phyloP scores from a whole-genome alignment of 1,284 basidiomycete genomes.

The Dichomitus squalens region DNA sequence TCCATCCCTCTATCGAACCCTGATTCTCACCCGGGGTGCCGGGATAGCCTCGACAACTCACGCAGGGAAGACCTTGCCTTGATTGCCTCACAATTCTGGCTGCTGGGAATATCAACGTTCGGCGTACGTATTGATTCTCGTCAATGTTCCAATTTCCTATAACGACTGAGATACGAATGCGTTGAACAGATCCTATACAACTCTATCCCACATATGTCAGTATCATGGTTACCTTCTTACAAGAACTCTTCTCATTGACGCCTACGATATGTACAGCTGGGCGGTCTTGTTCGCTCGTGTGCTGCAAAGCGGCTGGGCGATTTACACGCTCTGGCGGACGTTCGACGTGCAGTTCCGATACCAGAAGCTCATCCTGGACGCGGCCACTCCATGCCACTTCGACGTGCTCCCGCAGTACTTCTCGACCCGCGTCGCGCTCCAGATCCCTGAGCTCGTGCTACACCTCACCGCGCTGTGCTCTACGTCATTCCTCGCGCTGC shows the following conservation, averaged over 20 bases:
- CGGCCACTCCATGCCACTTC: slow-evolving; percentile 48
- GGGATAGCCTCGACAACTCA: slow-evolving; percentile 45
- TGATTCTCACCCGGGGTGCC: not conserved
- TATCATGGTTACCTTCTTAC: not conserved
- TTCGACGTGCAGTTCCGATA: slow-evolving; percentile 38
- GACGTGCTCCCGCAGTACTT: slow-evolving; percentile 51
- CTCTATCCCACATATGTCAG: slow-evolving; percentile 57
- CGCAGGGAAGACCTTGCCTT: slow-evolving; percentile 54
- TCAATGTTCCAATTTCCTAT: not conserved
- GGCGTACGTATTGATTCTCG: slow-evolving; percentile 33
- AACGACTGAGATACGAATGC: not conserved
- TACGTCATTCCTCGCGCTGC: slow-evolving; percentile 46
- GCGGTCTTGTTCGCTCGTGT: slow-evolving; percentile 50
- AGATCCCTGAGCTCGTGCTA: slow-evolving; percentile 52
- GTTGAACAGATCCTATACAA: slow-evolving; percentile 42
- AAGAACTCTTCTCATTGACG: not conserved
- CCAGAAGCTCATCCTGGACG: slow-evolving; percentile 39
- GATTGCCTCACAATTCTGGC: slow-evolving; percentile 58
- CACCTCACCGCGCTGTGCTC: slow-evolving; percentile 46
- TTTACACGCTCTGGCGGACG: slow-evolving; percentile 53
- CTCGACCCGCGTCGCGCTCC: slow-evolving; percentile 39
- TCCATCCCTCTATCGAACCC: not conserved
- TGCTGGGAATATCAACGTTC: slow-evolving; percentile 54
- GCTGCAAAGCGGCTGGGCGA: slow-evolving; percentile 51
- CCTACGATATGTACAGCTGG: slow-evolving; percentile 34